Conservation (phyloP, 306 rosid species). For the Canavalia gladiata region DNA sequence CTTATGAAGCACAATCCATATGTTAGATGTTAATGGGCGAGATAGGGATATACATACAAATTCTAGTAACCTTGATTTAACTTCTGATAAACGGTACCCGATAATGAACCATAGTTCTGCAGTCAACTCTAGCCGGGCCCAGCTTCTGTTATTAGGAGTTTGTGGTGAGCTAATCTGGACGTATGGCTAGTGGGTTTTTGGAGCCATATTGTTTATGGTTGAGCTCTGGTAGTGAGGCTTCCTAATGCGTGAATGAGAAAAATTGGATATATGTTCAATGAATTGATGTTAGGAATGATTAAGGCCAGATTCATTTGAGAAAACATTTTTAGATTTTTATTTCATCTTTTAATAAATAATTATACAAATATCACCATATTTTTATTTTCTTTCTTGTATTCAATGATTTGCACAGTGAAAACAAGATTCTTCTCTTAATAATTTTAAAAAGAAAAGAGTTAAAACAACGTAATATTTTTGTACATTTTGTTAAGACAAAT, state of each 20-base stretch:
- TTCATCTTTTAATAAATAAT: too few relatives aligned
- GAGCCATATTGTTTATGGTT: not conserved
- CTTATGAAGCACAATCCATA: not conserved
- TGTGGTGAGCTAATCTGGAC: not conserved
- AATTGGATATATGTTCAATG: slow-evolving; percentile 9
- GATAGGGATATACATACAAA: not conserved
- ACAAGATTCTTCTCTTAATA: too few relatives aligned
- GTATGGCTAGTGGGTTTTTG: not conserved
- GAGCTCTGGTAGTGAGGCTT: slow-evolving; percentile 36
- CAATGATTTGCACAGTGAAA: too few relatives aligned
- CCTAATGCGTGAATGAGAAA: not conserved
- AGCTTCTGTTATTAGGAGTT: not conserved
- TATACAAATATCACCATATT: too few relatives aligned
- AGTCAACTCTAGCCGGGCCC: not conserved
- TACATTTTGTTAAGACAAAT: too few relatives aligned
- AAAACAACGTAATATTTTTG: too few relatives aligned
- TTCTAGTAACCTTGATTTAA: not conserved
- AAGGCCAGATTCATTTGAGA: not conserved
- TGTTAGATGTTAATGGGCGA: not conserved
- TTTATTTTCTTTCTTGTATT: too few relatives aligned
- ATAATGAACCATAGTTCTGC: not conserved
- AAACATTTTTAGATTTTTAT: not conserved
- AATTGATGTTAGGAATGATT: not conserved
- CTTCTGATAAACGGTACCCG: not conserved
- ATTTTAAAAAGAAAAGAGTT: too few relatives aligned